A percentile compares a stretch with the other conserved stretches of the same genome.
Conservation (phyloP, 1,284 basidiomycete species). For the Leccinum griseonigrum region DNA sequence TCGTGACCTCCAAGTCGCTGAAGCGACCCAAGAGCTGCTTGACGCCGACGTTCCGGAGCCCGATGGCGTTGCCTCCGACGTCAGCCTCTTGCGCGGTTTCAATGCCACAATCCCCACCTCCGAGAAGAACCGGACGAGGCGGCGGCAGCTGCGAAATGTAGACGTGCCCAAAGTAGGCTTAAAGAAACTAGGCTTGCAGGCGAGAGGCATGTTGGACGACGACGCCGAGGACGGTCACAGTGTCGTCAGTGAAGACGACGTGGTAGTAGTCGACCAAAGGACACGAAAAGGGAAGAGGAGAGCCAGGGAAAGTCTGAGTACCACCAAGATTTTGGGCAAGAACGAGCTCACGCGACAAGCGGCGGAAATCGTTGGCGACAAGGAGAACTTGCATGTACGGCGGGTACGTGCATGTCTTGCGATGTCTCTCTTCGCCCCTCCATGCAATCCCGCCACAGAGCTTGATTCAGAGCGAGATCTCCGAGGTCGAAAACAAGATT, state of each 20-base stretch:
- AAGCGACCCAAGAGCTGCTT: slow-evolving; percentile 79
- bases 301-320: slow-evolving; percentile 65
- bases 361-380: slow-evolving; percentile 83
- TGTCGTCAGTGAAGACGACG: slow-evolving; percentile 62
- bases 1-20: slow-evolving; percentile 79
- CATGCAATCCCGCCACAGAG: slow-evolving; percentile 47
- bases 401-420: slow-evolving; percentile 54
- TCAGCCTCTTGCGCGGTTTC: slow-evolving; percentile 83
- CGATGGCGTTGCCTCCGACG: slow-evolving; percentile 58
- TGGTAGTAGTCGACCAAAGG: slow-evolving; percentile 52
- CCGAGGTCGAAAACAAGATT: slow-evolving; percentile 87
- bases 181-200: slow-evolving; percentile 74
- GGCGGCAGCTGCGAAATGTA: slow-evolving; percentile 78
- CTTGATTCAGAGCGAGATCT: slow-evolving; percentile 81
- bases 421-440: slow-evolving; percentile 1
- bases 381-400: slow-evolving; percentile 85
- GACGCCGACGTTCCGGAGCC: slow-evolving; percentile 68
- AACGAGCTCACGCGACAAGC: slow-evolving; percentile 82
- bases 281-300: slow-evolving; percentile 55
- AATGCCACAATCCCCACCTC: slow-evolving; percentile 90
- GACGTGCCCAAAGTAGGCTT: slow-evolving; percentile 76
- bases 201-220: slow-evolving; percentile 70
- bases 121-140: slow-evolving; percentile 69
- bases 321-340: slow-evolving; percentile 70
- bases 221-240: slow-evolving; percentile 59